Base-by-base conservation (phyloP, 306 rosid species). In the Astragalus membranaceus region DNA sequence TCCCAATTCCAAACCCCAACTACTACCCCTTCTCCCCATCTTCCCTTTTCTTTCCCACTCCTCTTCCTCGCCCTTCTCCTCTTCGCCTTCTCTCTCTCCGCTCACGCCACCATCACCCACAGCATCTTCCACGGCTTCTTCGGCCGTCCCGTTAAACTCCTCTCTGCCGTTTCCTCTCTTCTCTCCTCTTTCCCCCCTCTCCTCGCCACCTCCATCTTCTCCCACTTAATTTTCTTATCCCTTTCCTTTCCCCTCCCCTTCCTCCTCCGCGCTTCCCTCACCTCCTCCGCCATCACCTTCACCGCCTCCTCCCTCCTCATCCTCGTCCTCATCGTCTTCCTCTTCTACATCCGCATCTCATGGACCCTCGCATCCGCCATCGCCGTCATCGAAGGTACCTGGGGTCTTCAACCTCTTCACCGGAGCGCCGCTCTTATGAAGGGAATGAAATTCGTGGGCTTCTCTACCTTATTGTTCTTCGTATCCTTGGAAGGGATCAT, bases 91-190 rank as follows among this genome's bases (percentile, higher is more conserved):
- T 78, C 90, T 16, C 81, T 83, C 77, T 72, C 51, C 59, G 76
- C 95, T 13, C 37, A 72, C 20, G 83, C 82, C 50, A 78, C 90
- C 64, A 91, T 91, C 88, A 83, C 89, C 71, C 84, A 76, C 84
- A 83, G 89, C 68, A 84, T 85, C 84, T 77, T 83, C 64, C 95
- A 86, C 29, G 92, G 86, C 78, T 91, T 91, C 88, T 88, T 78
- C 55, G 92, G 88, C 71, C 88, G 92, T 15, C 92, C 95, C 29
- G 92, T 88, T 52, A 88, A 85, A 66, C 73, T 91, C 62, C n/a
- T 35, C 50, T 80, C 90, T 37, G 67, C 95, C 6, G 5, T 88
- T 58, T 46, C 75, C 60, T 88, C 92, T 1, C 57, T 83, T 44
- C 10, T 12, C 54, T 0, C 49, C 8, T 79, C 90, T 43, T 82